phyloP scores from a whole-genome alignment of 2,329 filamentous ascomycete genomes.

The Aspergillus nomiae region DNA sequence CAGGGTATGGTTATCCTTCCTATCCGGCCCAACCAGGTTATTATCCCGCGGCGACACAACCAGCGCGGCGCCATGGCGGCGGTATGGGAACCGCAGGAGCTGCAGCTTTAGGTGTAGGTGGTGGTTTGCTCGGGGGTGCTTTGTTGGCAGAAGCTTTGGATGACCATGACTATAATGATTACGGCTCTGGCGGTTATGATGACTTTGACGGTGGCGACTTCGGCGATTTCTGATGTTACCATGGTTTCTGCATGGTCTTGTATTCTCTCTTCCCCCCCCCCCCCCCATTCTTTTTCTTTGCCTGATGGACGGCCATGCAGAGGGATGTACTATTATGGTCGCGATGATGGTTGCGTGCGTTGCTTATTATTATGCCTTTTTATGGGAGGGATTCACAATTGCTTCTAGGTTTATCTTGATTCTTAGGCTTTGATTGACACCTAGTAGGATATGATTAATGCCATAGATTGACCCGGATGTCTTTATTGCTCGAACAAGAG shows the following conservation, averaged over 20 bases:
- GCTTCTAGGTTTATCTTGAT: not conserved
- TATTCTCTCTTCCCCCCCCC: not conserved
- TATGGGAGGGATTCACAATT: not conserved
- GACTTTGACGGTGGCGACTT: slow-evolving; percentile 33
- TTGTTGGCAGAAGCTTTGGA: slow-evolving; percentile 69
- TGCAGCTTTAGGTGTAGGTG: slow-evolving; percentile 76
- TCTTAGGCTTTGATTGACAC: not conserved
- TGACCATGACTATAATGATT: slow-evolving; percentile 48
- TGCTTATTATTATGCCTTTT: not conserved
- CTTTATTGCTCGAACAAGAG: not conserved
- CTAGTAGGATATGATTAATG: not conserved
- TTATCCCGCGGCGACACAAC: slow-evolving; percentile 40
- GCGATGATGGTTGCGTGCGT: not conserved
- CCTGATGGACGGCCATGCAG: not conserved
- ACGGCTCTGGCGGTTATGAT: slow-evolving; percentile 12
- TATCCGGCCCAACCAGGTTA: slow-evolving; percentile 41
- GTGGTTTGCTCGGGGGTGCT: slow-evolving; percentile 76
- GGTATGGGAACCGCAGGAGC: slow-evolving; percentile 72
- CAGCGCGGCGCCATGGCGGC: slow-evolving; percentile 48
- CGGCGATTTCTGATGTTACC: slow-evolving; percentile 12
- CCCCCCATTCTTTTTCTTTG: not conserved
- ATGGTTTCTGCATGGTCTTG: not conserved
- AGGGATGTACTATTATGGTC: not conserved
- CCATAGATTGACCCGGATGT: slow-evolving; percentile 6
- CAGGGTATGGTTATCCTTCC: slow-evolving; percentile 39